Conservation (phyloP, 2,329 filamentous ascomycete genomes). For the Hypoxylon sp. region DNA sequence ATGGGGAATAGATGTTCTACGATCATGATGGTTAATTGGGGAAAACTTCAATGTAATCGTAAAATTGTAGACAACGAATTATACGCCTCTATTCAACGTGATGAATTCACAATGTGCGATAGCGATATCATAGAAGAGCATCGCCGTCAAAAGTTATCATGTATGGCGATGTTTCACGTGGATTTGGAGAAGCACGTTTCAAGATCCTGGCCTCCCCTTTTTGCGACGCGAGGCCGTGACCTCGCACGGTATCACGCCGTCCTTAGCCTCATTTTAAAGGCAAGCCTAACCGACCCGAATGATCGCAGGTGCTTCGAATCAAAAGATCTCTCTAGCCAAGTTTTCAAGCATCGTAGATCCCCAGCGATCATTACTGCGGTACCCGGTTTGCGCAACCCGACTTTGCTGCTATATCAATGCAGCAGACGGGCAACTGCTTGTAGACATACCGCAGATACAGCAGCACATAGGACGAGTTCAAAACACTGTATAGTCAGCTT, state of each 20-base stretch:
- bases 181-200: slow-evolving; percentile 25
- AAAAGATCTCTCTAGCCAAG: slow-evolving; percentile 12
- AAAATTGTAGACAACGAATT: neutral
- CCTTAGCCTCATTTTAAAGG: slow-evolving; percentile 13
- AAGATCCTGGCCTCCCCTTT: slow-evolving; percentile 27
- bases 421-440: neutral
- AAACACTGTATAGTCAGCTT: neutral
- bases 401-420: neutral
- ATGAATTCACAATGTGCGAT: neutral
- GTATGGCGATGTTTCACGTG: neutral
- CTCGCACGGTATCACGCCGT: slow-evolving; percentile 1
- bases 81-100: neutral
- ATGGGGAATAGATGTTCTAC: neutral
- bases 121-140: neutral
- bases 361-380: neutral
- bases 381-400: neutral
- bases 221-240: slow-evolving; percentile 6
- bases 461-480: neutral
- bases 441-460: neutral
- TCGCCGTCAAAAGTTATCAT: neutral
- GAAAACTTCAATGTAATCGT: neutral
- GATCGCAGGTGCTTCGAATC: slow-evolving; percentile 4
- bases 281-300: slow-evolving; percentile 17
- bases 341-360: slow-evolving; percentile 15
- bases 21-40: neutral